Evolutionary conservation across 768 basidiomycete genomes (phyloP), one percentile per base, ranked within the genome.

Genomic region (Phylloporus rhodoxanthus): DNA sequence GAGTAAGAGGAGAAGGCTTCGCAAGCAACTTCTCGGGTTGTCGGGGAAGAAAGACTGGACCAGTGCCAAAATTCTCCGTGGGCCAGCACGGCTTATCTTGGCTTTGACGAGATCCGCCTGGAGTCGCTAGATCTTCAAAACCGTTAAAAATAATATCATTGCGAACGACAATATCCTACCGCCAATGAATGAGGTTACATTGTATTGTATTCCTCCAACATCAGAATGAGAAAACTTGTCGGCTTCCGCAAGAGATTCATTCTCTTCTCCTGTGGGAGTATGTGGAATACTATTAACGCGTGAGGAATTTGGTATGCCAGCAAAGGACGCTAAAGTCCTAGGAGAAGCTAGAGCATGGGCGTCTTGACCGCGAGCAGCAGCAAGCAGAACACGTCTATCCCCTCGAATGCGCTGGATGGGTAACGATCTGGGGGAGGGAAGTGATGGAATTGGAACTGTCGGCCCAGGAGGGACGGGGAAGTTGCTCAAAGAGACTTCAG

Each of bases 101-200:
- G 26, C 14, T 43, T 43, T 52, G 57, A 32, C 51, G 48, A 36
- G 50, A 53, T 13, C 48, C 54, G 2, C 32, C 42, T 19, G 69
- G 70, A 15, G 63, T 59, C 4, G 70, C 68, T 43, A 74, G 41
- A 52, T 65, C 75, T 76, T 45, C 5, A 3, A 48, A 7, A 17
- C 29, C 8, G 33, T 66, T 38, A 60, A 44, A 38, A 21, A 26
- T 23, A 9, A 2, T 17, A 23, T 10, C 25, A 28, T 47, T 30
- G 37, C 38, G 29, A 33, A 4, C 19, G 8, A 33, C 5, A 29
- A 45, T 19, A 26, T 55, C 75, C 51, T 50, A 76, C 77, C 63
- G 37, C 68, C 80, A 54, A 87, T 84, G 60, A 87, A 87, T 1
- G 85, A 87, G 14, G 85, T 87, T 17, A 87, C 82, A 50, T 87